Percentiles rank a stretch among this genome's conserved stretches.
phyloP scores from a whole-genome alignment of 768 basidiomycete species.

The Calvatia gigantea region DNA sequence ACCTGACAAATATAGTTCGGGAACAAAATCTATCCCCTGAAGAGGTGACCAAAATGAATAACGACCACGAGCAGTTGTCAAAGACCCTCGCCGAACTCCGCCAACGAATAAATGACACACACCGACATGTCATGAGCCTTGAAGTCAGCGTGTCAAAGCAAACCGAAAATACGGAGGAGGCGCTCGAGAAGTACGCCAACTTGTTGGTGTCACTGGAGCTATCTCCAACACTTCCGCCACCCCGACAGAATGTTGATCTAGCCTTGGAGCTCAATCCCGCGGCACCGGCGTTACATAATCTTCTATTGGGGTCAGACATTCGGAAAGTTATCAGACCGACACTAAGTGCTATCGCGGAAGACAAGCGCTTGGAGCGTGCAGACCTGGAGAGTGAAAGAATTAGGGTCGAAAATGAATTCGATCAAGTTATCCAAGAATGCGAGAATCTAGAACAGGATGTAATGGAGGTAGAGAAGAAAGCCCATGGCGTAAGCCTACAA shows the following conservation, averaged over 20 bases:
- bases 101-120: constrained; percentile 70
- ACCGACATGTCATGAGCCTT: constrained; percentile 67
- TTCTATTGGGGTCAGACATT: constrained; percentile 69
- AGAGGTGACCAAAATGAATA: constrained; percentile 89
- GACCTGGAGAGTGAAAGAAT: constrained; percentile 75
- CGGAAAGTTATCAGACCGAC: constrained; percentile 75
- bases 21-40: constrained; percentile 88
- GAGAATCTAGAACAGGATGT: constrained; percentile 83
- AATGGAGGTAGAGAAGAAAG: constrained; percentile 70
- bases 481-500: constrained; percentile 63
- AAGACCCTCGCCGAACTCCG: constrained; percentile 75
- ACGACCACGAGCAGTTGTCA: constrained; percentile 77
- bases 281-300: constrained; percentile 60
- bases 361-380: constrained; percentile 65
- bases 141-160: constrained; percentile 84
- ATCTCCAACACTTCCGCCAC: constrained; percentile 68
- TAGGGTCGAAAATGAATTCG: constrained; percentile 79
- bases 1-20: constrained; percentile 65
- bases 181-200: constrained; percentile 75
- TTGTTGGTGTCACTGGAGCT: constrained; percentile 73
- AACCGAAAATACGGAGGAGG: constrained; percentile 77
- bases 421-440: constrained; percentile 70
- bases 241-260: constrained; percentile 72
- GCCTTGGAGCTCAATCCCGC: constrained; percentile 80
- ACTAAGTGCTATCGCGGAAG: constrained; percentile 66